phyloP scores from a whole-genome alignment of 2,329 filamentous ascomycete genomes.

The Nemania sp. region DNA sequence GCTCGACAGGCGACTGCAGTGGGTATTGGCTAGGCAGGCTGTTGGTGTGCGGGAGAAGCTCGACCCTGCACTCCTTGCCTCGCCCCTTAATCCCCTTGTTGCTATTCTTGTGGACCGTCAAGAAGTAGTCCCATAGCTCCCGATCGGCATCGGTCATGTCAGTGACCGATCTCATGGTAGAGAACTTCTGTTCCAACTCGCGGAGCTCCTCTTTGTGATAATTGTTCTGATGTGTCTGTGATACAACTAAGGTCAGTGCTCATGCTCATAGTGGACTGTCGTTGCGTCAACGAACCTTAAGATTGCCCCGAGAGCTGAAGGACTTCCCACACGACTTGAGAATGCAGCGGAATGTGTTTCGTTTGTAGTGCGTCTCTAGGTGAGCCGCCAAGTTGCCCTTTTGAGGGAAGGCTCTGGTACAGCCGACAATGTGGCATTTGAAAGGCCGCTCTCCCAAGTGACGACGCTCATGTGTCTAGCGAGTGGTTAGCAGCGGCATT shows the following conservation, averaged over 20 bases:
- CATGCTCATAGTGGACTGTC: background rate
- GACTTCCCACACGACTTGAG: conserved; percentile 84
- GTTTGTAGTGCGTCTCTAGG: conserved; percentile 74
- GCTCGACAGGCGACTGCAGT: conserved; percentile 32
- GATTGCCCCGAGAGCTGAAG: conserved; percentile 88
- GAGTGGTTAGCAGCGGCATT: conserved; percentile 20
- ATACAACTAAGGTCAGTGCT: conserved; percentile 3
- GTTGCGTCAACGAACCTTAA: conserved; percentile 65
- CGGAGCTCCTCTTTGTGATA: conserved; percentile 80
- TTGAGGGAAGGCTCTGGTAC: conserved; percentile 82
- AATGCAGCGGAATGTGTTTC: conserved; percentile 79
- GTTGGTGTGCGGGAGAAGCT: conserved; percentile 27
- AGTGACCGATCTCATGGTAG: conserved; percentile 58
- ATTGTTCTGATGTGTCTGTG: conserved; percentile 76
- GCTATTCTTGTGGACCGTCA: conserved; percentile 89
- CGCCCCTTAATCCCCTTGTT: conserved; percentile 98
- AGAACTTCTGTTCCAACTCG: conserved; percentile 71
- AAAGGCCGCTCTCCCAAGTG: conserved; percentile 89
- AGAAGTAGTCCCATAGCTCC: conserved; percentile 83
- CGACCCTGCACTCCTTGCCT: conserved; percentile 78
- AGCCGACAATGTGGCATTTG: conserved; percentile 57
- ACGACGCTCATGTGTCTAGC: conserved; percentile 78
- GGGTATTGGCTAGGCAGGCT: conserved; percentile 27
- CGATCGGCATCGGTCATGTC: conserved; percentile 71
- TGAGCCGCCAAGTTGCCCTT: conserved; percentile 85